Conservation (phyloP, 2,329 filamentous ascomycete species). For the Aspergillus cejpii region DNA sequence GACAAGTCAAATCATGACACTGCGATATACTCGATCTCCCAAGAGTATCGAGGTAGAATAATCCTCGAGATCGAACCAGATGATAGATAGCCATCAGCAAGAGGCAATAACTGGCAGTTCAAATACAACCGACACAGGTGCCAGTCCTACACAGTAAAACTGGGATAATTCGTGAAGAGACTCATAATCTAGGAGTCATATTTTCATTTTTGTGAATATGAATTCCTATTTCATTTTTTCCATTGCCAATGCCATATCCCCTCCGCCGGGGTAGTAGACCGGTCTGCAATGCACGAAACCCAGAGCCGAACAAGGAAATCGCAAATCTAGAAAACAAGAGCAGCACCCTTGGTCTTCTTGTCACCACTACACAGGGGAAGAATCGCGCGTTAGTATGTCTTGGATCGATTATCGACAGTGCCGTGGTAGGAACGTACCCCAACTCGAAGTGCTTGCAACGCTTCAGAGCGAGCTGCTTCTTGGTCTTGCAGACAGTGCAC, state of each 20-base stretch:
- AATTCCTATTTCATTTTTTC: constrained; percentile 41
- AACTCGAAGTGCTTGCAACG: constrained; percentile 99
- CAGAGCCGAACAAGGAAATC: constrained; percentile 40
- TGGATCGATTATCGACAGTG: not conserved
- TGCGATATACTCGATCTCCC: too few species aligned
- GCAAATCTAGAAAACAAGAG: constrained; percentile 90
- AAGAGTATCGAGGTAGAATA: too few species aligned
- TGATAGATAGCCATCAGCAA: not conserved
- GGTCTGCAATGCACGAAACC: constrained; percentile 37
- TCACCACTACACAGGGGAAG: constrained; percentile 66
- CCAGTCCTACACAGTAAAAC: not conserved
- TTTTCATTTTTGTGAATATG: constrained; percentile 33
- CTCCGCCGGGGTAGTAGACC: constrained; percentile 30
- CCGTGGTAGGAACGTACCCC: constrained; percentile 60
- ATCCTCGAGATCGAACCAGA: too few species aligned
- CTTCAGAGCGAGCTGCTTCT: constrained; percentile 96
- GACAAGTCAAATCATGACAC: too few species aligned
- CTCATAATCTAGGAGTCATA: constrained; percentile 34
- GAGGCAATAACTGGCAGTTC: not conserved
- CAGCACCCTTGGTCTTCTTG: constrained; percentile 99
- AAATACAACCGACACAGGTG: not conserved
- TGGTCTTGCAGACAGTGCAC: constrained; percentile 96
- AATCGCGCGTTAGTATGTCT: constrained; percentile 39
- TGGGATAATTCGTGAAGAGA: constrained; percentile 20
- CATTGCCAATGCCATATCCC: constrained; percentile 38